phyloP scores from a whole-genome alignment of 352 stramenopile species.

The Phytophthora capsici region DNA sequence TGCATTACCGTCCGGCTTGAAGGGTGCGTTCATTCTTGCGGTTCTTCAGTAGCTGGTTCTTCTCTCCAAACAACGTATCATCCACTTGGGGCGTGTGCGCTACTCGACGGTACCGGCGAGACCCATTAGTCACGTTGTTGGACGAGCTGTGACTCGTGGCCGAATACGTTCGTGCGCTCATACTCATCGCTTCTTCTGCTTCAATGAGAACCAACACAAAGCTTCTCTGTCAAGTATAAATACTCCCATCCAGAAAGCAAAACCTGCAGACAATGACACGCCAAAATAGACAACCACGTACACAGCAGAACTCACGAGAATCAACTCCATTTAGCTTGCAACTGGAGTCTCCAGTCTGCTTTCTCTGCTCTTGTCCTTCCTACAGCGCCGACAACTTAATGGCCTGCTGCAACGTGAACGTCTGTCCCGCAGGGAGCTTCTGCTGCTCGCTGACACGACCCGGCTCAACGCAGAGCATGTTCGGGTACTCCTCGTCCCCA shows the following conservation, averaged over 20 bases:
- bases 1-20: constrained; percentile 61
- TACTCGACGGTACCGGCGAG: constrained; percentile 67
- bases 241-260: neutral
- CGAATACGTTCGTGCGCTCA: constrained; percentile 39
- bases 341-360: constrained; percentile 1
- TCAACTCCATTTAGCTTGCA: constrained; percentile 24
- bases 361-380: neutral
- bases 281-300: constrained; percentile 18
- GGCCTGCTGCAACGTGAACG: constrained; percentile 72
- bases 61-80: constrained; percentile 76
- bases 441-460: constrained; percentile 82
- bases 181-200: constrained; percentile 19
- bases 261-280: constrained; percentile 10
- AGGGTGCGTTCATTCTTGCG: constrained; percentile 63
- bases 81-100: constrained; percentile 68
- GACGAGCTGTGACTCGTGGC: constrained; percentile 38
- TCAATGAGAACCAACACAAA: constrained; percentile 7
- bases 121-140: constrained; percentile 26
- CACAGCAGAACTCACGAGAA: constrained; percentile 10
- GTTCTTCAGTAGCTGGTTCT: constrained; percentile 49
- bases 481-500: constrained; percentile 93
- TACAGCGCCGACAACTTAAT: constrained; percentile 70
- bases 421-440: constrained; percentile 56
- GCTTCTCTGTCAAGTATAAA: constrained; percentile 22
- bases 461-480: constrained; percentile 97